A percentile compares a stretch with the other conserved stretches of the same genome.
Evolutionary conservation across 441 rosid species (phyloP).

Genomic region (Omphalea diandra): DNA sequence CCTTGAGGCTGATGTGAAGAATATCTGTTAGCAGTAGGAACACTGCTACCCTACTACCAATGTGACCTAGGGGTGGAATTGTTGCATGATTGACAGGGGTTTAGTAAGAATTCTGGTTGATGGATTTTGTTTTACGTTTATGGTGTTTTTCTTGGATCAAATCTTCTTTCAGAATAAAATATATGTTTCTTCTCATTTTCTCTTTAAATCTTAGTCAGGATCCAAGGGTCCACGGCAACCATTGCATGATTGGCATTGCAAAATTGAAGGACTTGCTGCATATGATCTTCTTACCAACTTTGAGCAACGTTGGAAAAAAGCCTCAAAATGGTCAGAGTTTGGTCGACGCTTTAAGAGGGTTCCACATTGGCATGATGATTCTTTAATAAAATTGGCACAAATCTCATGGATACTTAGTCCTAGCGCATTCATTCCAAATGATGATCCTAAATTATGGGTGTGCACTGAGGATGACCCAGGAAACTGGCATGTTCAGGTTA

Average conservation of each 20-base stretch:
- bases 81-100: no score
- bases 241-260: constrained; percentile 90
- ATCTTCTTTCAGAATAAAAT: neutral
- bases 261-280: constrained; percentile 89
- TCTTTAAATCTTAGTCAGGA: constrained; percentile 46
- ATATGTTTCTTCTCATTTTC: neutral
- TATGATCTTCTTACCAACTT: constrained; percentile 81
- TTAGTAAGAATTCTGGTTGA: neutral
- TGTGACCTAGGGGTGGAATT: neutral
- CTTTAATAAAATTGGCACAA: constrained; percentile 71
- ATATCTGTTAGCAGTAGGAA: neutral
- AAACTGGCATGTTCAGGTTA: constrained; percentile 80
- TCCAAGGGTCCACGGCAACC: constrained; percentile 79
- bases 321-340: constrained; percentile 66
- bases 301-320: constrained; percentile 93
- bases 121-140: neutral
- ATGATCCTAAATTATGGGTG: constrained; percentile 56
- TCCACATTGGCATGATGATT: constrained; percentile 75
- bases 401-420: constrained; percentile 91
- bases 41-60: neutral
- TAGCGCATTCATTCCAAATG: constrained; percentile 31
- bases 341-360: constrained; percentile 60
- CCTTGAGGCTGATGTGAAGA: constrained; percentile 1
- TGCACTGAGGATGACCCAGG: constrained; percentile 52
- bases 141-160: neutral